These are phyloP conservation scores for Rubus parviflorus DNA, from an alignment of 306 rosid species.

Conservation along the genomic window DNA sequence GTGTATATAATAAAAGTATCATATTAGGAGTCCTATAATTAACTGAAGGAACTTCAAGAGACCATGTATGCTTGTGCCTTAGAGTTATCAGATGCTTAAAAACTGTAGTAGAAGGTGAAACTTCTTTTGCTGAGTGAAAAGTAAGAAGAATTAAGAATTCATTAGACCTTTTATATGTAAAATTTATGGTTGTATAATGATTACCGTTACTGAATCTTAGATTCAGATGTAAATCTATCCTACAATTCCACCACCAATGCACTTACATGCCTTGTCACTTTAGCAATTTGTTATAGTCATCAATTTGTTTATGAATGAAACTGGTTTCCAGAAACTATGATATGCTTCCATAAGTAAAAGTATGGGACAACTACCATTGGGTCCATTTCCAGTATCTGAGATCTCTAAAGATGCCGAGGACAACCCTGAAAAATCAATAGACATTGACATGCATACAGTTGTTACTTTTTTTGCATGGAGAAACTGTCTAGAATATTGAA, in stretches of 20 bases:
- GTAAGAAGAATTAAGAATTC: background rate
- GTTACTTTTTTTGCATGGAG: background rate
- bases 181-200: background rate
- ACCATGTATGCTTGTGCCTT: background rate
- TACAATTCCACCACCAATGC: background rate
- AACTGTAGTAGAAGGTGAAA: background rate
- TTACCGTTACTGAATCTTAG: background rate
- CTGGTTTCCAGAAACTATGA: background rate
- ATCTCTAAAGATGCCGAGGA: conserved; percentile 90
- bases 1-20: background rate
- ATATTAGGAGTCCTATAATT: background rate
- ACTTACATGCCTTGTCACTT: background rate
- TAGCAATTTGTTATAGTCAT: background rate
- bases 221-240: background rate
- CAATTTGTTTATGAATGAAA: background rate
- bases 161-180: background rate
- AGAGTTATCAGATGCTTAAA: background rate
- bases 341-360: background rate
- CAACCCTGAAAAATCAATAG: conserved; percentile 53
- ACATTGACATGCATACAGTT: background rate
- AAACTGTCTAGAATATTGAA: background rate
- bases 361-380: conserved; percentile 29
- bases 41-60: background rate
- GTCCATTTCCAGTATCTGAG: conserved; percentile 60
- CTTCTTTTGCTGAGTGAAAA: background rate